phyloP scores from a whole-genome alignment of 2,329 filamentous ascomycete species.

The Colletotrichum tofieldiae region DNA sequence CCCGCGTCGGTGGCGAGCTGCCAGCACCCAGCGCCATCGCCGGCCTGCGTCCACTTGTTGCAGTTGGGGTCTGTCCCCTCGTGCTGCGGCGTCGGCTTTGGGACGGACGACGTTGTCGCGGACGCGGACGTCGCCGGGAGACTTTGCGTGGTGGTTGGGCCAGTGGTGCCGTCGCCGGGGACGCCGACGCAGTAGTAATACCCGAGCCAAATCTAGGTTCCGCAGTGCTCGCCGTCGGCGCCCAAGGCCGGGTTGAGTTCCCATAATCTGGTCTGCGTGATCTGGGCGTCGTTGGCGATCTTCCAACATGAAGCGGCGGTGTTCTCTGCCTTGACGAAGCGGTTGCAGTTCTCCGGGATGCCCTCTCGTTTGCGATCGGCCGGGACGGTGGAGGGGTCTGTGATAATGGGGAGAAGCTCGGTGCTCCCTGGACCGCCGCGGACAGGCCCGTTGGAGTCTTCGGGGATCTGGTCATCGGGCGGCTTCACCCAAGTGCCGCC shows the following conservation, averaged over 20 bases:
- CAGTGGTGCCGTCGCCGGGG: not conserved
- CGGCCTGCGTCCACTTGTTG: conserved; percentile 42
- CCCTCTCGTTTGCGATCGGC: conserved; percentile 25
- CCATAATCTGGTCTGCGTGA: too few species aligned
- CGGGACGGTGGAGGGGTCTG: conserved; percentile 4
- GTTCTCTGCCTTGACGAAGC: conserved; percentile 14
- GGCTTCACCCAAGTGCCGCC: conserved; percentile 25
- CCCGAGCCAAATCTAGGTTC: conserved; percentile 44
- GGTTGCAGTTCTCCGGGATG: conserved; percentile 26
- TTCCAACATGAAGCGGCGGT: conserved; percentile 20
- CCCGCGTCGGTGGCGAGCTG: conserved; percentile 22
- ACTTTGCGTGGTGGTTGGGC: not conserved
- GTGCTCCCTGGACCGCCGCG: conserved; percentile 40
- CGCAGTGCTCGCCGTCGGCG: conserved; percentile 45
- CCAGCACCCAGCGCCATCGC: conserved; percentile 14
- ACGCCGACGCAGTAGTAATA: conserved; percentile 48
- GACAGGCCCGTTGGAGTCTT: conserved; percentile 31
- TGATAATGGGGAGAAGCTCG: conserved; percentile 24
- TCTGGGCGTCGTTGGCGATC: too few species aligned
- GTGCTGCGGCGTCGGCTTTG: conserved; percentile 32
- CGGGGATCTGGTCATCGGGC: conserved; percentile 25
- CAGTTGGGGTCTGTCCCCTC: conserved; percentile 22
- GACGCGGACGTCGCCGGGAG: conserved; percentile 4
- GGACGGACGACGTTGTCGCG: conserved; percentile 15
- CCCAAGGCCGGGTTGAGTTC: too few species aligned